Base-by-base conservation (phyloP, 2,329 filamentous ascomycete species). In the Penicillium polonicum region DNA sequence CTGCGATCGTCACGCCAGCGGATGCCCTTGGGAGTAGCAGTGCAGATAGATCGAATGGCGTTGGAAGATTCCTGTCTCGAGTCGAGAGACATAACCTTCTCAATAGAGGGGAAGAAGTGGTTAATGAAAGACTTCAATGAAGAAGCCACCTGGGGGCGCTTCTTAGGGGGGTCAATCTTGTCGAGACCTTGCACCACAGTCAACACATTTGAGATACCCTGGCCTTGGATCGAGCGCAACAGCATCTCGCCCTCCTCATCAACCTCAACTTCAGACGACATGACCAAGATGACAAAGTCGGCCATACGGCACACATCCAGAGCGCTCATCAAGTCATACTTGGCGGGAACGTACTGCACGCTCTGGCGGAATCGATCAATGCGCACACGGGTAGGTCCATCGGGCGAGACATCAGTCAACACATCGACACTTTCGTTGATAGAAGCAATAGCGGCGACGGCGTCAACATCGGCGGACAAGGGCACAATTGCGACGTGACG, bases 291-390 rank as follows among this genome's bases (percentile, higher is more conserved):
- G 13, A 99, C 90, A 73, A 95, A 97, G 74, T 99, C 94, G 38
- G 94, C 92, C 19, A 91, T 83, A 55, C 91, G 86, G 60, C 91
- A 92, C 39, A 91, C 91, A 75, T 99, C 92, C 57, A 97, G 77
- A 53, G 89, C 90, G 36, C 86, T 84, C 21, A 90, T 81, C 17
- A 97, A 76, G 62, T 96, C 89, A 55, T 88, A 83, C 66, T 86
- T 84, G 0, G 89, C 80, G 0, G 90, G 85, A 9, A 97, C 75
- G 72, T 96, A 99, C 74, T 95, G 89, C 13, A 99, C 75, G 70
- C 89, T 96, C 73, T 97, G 93, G 80, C 96, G 96, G 81, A 97
- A 99, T 33, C 94, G 85, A 60, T 96, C 92, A 67, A 97, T 82
- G 8, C 87, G 81, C 29, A 92, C 86, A 56, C 85, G 85, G 53